Evolutionary conservation across 176 grass and related monocot species (phyloP).

Genomic region (Triticum timopheevii): DNA sequence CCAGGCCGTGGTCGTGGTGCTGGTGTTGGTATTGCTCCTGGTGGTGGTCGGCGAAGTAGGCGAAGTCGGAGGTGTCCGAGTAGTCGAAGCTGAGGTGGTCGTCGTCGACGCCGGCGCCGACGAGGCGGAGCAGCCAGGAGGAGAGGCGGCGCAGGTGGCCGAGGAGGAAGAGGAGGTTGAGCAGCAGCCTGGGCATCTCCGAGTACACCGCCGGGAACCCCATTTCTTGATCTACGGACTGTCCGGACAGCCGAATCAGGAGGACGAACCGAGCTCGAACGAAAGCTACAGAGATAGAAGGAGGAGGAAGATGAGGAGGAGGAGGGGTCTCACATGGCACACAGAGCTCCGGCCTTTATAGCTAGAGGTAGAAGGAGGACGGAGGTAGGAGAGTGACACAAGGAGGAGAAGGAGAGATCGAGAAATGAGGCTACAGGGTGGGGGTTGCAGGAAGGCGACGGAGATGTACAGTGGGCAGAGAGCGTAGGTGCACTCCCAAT

Average conservation of each 20-base stretch:
- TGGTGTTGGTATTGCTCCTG: background rate
- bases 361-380: background rate
- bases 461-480: background rate
- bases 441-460: background rate
- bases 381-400: background rate
- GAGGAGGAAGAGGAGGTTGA: constrained; percentile 56
- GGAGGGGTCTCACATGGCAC: background rate
- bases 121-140: constrained; percentile 48
- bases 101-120: constrained; percentile 38
- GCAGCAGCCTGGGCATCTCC: constrained; percentile 57
- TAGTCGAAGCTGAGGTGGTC: background rate
- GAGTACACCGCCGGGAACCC: constrained; percentile 69
- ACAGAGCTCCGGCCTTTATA: background rate
- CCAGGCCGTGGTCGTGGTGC: background rate
- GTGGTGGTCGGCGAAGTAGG: background rate
- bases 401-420: background rate
- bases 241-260: too few relatives aligned
- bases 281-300: background rate
- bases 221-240: constrained; percentile 14
- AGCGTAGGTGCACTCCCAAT: background rate
- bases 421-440: background rate
- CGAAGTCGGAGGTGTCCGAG: background rate
- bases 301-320: background rate
- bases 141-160: constrained; percentile 57
- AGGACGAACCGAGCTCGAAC: too few relatives aligned